Base-by-base conservation (phyloP, 805 yeast genomes). In the Pichia nanzhaoensis region DNA sequence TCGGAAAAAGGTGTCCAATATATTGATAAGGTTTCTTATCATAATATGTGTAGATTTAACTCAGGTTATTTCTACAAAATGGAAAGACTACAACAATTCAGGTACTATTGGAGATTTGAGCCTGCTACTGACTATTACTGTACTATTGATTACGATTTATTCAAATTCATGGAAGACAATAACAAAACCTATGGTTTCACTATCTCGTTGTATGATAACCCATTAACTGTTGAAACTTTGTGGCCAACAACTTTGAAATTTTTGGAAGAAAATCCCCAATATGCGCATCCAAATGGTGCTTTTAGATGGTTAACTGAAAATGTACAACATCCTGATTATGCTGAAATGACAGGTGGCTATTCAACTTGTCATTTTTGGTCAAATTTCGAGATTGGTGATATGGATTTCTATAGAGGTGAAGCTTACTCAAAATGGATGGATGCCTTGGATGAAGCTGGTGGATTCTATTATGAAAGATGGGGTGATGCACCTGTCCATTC, bases 401-500 rank as follows among this genome's bases (percentile, higher is more conserved):
- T 87, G 84, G 91, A 87, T 54, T 87, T 87, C 54, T 82, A 71
- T 64, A 68, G 95, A 47, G 71, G 75, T 36, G 82, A 82, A 50
- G 81, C 88, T 1, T 87, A 87, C 58, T 69, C 73, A 31, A 65
- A 67, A 18, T 87, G 84, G 79, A 75, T 84, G 60, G 70, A 82
- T 37, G 69, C 71, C 52, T 66, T 87, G 39, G 95, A 87, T 49
- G 58, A 69, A n/a, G 68, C 80, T 2, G 93, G 93, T 36, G 90
- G 90, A 13, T 87, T 86, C 58, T 87, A 84, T 60, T 87, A 87
- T 58, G 96, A 89, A 63, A 68, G 95, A 53, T 87, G 95, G 95
- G 95, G 95, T 4, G 95, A 87, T 67, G 95, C 95, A 0, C 95
- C 95, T 1, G 93, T 87, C 2, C 93, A 86, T 59, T 78, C 88